These are phyloP conservation scores for Leishmania braziliensis DNA, from an alignment of 208 protist species.

Conservation along the genomic window DNA sequence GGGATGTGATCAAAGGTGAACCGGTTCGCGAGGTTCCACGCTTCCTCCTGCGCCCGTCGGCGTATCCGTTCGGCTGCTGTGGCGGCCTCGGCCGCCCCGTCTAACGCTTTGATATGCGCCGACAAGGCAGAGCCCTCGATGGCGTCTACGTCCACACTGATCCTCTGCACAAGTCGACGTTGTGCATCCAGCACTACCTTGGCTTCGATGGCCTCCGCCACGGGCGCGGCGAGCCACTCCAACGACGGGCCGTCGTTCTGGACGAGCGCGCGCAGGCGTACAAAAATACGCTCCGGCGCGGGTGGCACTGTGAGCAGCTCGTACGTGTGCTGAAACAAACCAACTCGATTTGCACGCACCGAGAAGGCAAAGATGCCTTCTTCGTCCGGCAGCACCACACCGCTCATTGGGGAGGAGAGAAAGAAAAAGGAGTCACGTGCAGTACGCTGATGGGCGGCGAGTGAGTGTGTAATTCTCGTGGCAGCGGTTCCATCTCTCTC, in stretches of 20 bases:
- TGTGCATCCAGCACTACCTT: conserved; percentile 46
- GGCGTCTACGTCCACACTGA: conserved; percentile 31
- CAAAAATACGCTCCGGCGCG: conserved; percentile 52
- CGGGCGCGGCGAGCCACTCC: conserved; percentile 29
- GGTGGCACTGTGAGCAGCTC: conserved; percentile 85
- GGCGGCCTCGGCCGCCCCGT: conserved; percentile 21
- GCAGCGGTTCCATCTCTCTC: background rate
- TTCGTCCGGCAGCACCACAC: conserved; percentile 73
- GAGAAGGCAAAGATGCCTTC: conserved; percentile 66
- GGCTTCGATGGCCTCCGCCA: conserved; percentile 40
- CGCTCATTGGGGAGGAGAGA: conserved; percentile 68
- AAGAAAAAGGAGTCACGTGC: conserved; percentile 50
- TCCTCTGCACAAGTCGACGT: conserved; percentile 45
- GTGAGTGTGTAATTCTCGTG: conserved; percentile 36
- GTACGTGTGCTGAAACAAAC: conserved; percentile 59
- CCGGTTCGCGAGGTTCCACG: conserved; percentile 49
- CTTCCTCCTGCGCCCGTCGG: conserved; percentile 26
- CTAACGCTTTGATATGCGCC: conserved; percentile 29
- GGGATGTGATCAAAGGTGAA: conserved; percentile 56
- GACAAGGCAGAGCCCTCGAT: conserved; percentile 55
- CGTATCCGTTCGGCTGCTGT: conserved; percentile 14
- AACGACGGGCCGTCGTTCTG: conserved; percentile 28
- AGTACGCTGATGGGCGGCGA: conserved; percentile 39
- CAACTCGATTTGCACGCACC: conserved; percentile 51
- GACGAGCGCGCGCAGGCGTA: conserved; percentile 67